A percentile compares a stretch with the other conserved stretches of the same genome.
Conservation (phyloP, 2,329 filamentous ascomycete species). For the Aspergillus quadricinctus region DNA sequence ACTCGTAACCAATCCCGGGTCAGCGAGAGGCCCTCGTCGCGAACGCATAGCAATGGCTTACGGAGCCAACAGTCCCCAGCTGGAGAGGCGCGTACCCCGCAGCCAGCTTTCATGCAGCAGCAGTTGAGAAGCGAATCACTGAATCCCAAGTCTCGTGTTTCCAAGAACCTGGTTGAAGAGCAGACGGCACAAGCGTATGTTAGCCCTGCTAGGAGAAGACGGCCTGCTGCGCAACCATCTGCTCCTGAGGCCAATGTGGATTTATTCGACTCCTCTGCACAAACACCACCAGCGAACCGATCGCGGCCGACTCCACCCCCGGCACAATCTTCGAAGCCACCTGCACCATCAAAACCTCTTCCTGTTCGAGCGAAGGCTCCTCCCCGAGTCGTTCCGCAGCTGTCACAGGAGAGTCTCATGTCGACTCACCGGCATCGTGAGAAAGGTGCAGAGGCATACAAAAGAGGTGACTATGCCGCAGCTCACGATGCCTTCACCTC, state of each 20-base stretch:
- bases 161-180: constrained; percentile 70
- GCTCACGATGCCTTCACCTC: constrained; percentile 79
- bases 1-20: constrained; percentile 24
- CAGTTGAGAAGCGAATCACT: constrained; percentile 32
- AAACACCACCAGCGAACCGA: constrained; percentile 20
- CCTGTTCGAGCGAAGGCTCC: constrained; percentile 46
- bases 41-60: constrained; percentile 14
- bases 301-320: constrained; percentile 32
- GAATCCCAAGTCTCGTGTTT: constrained; percentile 60
- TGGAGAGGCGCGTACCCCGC: constrained; percentile 21
- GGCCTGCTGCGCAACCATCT: constrained; percentile 47
- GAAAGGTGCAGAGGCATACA: constrained; percentile 83
- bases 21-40: constrained; percentile 17
- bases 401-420: constrained; percentile 66
- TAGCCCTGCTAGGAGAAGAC: constrained; percentile 75
- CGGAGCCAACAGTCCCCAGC: constrained; percentile 20
- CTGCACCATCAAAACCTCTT: constrained; percentile 43
- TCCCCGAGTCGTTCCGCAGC: constrained; percentile 53
- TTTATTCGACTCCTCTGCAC: constrained; percentile 54
- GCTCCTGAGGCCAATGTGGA: constrained; percentile 52
- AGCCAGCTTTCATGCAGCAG: constrained; percentile 55
- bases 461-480: constrained; percentile 84
- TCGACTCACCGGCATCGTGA: constrained; percentile 74
- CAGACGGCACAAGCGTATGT: constrained; percentile 80
- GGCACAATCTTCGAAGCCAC: constrained; percentile 34